phyloP scores from a whole-genome alignment of 805 yeast genomes.

The Myxozyma melibiosi region DNA sequence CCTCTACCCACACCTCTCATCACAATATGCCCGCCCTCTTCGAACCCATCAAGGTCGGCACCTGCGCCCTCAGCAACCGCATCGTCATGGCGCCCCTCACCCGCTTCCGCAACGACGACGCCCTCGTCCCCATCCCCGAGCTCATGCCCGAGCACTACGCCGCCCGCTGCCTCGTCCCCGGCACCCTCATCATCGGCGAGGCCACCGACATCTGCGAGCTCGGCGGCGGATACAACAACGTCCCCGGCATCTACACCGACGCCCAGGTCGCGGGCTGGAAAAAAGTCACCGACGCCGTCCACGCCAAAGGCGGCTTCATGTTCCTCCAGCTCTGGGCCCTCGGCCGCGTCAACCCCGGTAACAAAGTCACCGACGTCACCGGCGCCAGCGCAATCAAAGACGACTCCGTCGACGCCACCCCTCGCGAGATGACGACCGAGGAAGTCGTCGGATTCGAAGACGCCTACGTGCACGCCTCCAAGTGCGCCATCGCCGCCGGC shows the following conservation, averaged over 20 bases:
- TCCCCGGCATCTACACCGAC: constrained; percentile 61
- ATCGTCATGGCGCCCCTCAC: constrained; percentile 56
- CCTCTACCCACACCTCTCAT: neutral
- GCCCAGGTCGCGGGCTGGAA: constrained; percentile 87
- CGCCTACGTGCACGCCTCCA: constrained; percentile 55
- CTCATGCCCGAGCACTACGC: constrained; percentile 54
- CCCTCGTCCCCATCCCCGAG: constrained; percentile 40
- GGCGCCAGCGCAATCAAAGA: constrained; percentile 41
- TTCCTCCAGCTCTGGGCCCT: constrained; percentile 51
- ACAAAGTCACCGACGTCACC: constrained; percentile 40
- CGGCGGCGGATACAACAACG: constrained; percentile 48
- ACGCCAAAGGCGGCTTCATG: constrained; percentile 46
- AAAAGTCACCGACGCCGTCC: constrained; percentile 51
- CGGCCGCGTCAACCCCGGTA: constrained; percentile 47
- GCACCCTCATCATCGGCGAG: constrained; percentile 63
- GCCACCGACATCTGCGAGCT: constrained; percentile 51
- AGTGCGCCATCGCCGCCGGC: constrained; percentile 54
- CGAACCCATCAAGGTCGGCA: constrained; percentile 38
- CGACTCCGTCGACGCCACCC: neutral
- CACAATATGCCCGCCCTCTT: constrained; percentile 30
- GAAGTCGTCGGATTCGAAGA: constrained; percentile 51
- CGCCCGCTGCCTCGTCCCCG: constrained; percentile 56
- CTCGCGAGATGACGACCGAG: constrained; percentile 38
- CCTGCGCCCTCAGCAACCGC: constrained; percentile 42
- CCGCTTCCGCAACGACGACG: constrained; percentile 43